phyloP scores from a whole-genome alignment of 192 early-diverging fungal species.

The Helicostylum pulchrum region DNA sequence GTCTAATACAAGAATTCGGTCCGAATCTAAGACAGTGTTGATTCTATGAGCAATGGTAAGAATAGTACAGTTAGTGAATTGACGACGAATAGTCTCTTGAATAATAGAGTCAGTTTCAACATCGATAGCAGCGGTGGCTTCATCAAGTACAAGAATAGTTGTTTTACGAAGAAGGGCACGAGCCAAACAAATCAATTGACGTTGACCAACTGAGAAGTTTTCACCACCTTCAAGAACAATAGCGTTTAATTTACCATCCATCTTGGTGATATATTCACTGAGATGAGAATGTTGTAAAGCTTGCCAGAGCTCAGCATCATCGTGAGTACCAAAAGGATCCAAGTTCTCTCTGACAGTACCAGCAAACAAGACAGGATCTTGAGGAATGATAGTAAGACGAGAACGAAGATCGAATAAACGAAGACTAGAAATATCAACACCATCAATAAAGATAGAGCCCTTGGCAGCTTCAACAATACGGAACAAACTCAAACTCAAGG shows the following conservation, averaged over 20 bases:
- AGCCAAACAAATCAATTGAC: slow-evolving; percentile 61
- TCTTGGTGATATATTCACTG: slow-evolving; percentile 54
- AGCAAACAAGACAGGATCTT: slow-evolving; percentile 71
- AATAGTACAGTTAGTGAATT: slow-evolving; percentile 73
- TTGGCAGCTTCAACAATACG: slow-evolving; percentile 62
- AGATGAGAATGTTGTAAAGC: slow-evolving; percentile 67
- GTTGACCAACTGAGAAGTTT: slow-evolving; percentile 83
- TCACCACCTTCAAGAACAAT: slow-evolving; percentile 72
- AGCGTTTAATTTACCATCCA: slow-evolving; percentile 67
- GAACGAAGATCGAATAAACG: slow-evolving; percentile 49
- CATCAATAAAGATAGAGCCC: slow-evolving; percentile 59
- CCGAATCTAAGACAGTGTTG: slow-evolving; percentile 72
- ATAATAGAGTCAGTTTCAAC: slow-evolving; percentile 62
- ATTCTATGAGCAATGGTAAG: slow-evolving; percentile 82
- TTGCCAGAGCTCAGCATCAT: slow-evolving; percentile 64
- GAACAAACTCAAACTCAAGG: slow-evolving; percentile 61
- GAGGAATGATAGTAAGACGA: slow-evolving; percentile 75
- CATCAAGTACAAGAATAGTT: slow-evolving; percentile 78
- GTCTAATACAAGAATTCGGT: slow-evolving; percentile 72
- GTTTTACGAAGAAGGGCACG: slow-evolving; percentile 70
- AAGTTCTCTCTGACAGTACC: slow-evolving; percentile 57
- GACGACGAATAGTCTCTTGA: slow-evolving; percentile 69
- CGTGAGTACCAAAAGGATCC: slow-evolving; percentile 50
- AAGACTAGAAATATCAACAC: slow-evolving; percentile 56
- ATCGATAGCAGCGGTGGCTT: slow-evolving; percentile 77